Evolutionary conservation across 129 eudicot species (phyloP), one percentile per base, ranked within the genome.

Genomic region (Saposhnikovia divaricata): DNA sequence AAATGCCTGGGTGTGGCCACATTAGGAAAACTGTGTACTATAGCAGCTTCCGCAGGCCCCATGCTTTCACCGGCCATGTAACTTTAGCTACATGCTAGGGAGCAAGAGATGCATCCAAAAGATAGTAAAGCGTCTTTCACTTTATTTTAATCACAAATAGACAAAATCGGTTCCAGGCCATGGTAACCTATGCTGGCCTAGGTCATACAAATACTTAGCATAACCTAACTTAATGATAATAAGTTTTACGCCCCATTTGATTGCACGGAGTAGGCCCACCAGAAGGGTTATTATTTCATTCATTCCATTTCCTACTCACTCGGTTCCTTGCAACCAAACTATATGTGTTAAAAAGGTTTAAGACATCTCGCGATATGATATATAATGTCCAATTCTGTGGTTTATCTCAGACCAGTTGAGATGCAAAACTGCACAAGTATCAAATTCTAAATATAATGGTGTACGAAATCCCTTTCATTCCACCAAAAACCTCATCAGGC

Each of bases 21-120:
- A 77, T 1, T 16, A 7, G 5, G 18, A 76, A 42, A 74, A 63
- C 45, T 15, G 28, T 27, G 37, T 3, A 12, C 55, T 16, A 37
- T 43, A 78, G 75, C 61, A 5, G 38, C 45, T 43, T 48, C 23
- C 25, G 45, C 50, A 21, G 28, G 69, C 68, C 11, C 11, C 2
- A 45, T 68, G 63, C 85, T 81, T 79, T 78, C 70, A n/a, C 53
- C 68, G 72, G 38, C 77, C 72, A 48, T 47, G 77, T 81, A 76
- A 66, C 77, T 65, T 81, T 37, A 47, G 80, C 68, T 74, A 53
- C 55, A 63, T 28, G 40, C 51, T 75, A 68, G 27, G 75, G 12
- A 71, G 9, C 48, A 71, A 38, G 27, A 38, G 75, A 72, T 42
- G 28, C 34, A n/a, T 23, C 69, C 34, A 61, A 61, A n/a, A 9